These are phyloP conservation scores for Tuber aestivum DNA, from an alignment of 495 filamentous ascomycete genomes.

Conservation along the genomic window DNA sequence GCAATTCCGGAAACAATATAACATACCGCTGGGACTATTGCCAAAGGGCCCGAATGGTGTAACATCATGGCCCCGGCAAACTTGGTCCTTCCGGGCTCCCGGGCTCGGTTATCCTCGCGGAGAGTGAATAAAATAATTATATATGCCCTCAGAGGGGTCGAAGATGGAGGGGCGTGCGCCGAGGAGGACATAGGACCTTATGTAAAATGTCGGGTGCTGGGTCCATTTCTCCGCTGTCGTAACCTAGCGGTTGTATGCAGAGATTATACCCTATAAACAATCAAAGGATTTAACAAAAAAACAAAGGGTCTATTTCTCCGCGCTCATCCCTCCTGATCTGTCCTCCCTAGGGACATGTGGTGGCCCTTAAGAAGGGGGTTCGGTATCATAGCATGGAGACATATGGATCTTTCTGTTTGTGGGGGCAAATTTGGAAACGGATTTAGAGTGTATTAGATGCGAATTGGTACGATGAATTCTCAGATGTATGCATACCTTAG, in stretches of 20 bases:
- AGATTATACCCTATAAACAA: too few species aligned
- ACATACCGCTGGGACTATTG: background rate
- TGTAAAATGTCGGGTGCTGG: background rate
- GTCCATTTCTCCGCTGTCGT: too few species aligned
- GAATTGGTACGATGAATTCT: background rate
- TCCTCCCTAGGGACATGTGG: background rate
- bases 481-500: too few species aligned
- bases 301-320: too few species aligned
- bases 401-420: background rate
- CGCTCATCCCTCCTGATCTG: background rate
- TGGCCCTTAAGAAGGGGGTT: background rate
- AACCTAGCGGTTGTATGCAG: too few species aligned
- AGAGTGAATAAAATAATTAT: background rate
- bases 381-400: background rate
- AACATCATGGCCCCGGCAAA: background rate
- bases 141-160: background rate
- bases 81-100: background rate
- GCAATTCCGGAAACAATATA: too few species aligned
- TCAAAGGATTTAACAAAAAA: too few species aligned
- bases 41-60: too few species aligned
- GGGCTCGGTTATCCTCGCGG: background rate
- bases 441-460: background rate
- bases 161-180: background rate
- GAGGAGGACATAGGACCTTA: background rate
- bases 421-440: background rate